Evolutionary conservation across 2,329 filamentous ascomycete species (phyloP), one percentile per base, ranked within the genome.

Genomic region (Trichoderma aggressivum): DNA sequence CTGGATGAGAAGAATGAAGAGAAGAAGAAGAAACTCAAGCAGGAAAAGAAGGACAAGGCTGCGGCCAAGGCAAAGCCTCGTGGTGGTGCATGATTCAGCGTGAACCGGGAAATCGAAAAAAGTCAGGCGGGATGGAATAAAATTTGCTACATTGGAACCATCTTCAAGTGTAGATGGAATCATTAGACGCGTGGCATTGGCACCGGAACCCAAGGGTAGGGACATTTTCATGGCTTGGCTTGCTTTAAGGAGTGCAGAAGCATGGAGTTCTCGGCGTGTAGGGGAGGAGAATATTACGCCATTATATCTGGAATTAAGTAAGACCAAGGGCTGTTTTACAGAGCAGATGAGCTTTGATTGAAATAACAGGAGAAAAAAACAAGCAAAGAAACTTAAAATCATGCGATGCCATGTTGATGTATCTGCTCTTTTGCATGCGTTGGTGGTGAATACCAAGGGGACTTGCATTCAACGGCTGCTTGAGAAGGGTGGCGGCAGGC

Each of bases 1-100:
- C 87, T 96, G 47, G 95, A 98, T 66, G 93, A 94, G 83, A 97
- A 97, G 85, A 86, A 93, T 36, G 94, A 94, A 77, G 92, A 94
- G 76, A 94, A 94, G 82, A 98, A 95, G 85, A 98, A 98, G 88
- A 97, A 94, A 84, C 87, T 92, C 75, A 99, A 98, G 87, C 90
- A 93, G 74, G 94, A 97, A 71, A 94, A 95, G 78, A 98, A 98
- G 85, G 93, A 94, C 75, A 99, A 98, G 88, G 94, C 94, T 75
- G 93, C 93, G 74, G 88, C 90, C 26, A 99, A 98, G 84, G 87
- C 91, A 7, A 97, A 95, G 84, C 94, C 95, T 16, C 89, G 93
- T 73, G 91, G 90, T 26, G 70, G 59, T 1, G 70, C 55, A 34
- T 67, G n/a, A 67, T 67, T 18, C 21, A n/a, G 7, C 12, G 56